phyloP scores from a whole-genome alignment of 2,329 filamentous ascomycete species.

The Cladosporium oxysporum region DNA sequence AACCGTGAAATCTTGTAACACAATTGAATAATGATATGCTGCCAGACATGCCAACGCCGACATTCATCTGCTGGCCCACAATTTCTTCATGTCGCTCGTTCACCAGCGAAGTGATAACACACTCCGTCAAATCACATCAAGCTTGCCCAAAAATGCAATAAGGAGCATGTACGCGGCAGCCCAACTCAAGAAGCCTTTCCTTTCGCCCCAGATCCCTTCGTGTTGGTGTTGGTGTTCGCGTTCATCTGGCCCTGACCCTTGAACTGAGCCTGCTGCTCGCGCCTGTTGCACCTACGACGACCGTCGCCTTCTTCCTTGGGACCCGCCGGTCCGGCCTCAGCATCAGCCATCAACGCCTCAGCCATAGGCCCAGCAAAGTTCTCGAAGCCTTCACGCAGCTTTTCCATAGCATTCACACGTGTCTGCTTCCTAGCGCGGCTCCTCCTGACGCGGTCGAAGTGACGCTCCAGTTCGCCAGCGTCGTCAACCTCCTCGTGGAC shows the following conservation, averaged over 20 bases:
- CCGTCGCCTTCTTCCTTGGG: background rate
- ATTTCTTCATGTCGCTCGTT: background rate
- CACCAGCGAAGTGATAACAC: background rate
- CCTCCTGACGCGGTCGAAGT: constrained; percentile 15
- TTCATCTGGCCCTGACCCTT: background rate
- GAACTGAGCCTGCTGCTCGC: constrained; percentile 12
- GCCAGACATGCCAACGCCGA: background rate
- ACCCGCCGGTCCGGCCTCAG: background rate
- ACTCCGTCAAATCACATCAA: background rate
- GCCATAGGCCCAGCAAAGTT: constrained; percentile 12
- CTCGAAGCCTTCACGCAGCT: constrained; percentile 16
- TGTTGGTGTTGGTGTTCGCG: background rate
- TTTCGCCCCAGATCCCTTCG: background rate
- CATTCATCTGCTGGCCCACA: background rate
- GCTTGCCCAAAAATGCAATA: background rate
- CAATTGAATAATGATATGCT: background rate
- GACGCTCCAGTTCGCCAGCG: constrained; percentile 6
- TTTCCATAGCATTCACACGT: constrained; percentile 7
- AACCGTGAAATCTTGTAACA: background rate
- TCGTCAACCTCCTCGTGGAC: constrained; percentile 7
- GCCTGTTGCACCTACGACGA: constrained; percentile 20
- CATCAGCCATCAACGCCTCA: background rate
- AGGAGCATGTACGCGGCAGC: background rate
- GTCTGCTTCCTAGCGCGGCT: constrained; percentile 7
- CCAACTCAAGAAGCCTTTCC: background rate